A percentile compares a stretch with the other conserved stretches of the same genome.
phyloP scores from a whole-genome alignment of 805 yeast species.

The Candida namnaoensis region DNA sequence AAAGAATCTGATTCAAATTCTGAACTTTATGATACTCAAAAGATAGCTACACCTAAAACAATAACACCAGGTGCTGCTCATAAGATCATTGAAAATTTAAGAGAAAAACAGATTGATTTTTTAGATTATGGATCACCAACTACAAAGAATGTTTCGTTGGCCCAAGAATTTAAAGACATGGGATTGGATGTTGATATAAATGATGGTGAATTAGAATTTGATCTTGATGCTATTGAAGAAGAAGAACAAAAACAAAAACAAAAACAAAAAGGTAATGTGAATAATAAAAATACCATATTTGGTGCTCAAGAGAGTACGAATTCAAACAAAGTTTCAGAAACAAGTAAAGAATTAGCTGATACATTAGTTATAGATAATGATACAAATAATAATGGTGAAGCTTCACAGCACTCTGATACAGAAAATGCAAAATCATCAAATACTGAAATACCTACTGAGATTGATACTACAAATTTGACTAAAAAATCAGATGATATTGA shows the following conservation, averaged over 20 bases:
- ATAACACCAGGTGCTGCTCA: not conserved
- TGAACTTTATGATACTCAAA: too few relatives aligned
- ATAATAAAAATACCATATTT: too few relatives aligned
- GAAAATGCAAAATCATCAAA: not conserved
- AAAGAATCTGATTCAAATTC: too few relatives aligned
- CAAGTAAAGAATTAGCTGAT: not conserved
- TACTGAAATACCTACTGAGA: conserved; percentile 2
- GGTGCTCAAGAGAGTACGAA: not conserved
- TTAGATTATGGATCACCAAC: not conserved
- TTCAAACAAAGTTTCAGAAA: too few relatives aligned
- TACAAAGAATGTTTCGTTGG: too few relatives aligned
- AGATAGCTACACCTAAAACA: not conserved
- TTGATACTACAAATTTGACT: conserved; percentile 1
- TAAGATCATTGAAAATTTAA: too few relatives aligned
- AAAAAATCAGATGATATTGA: not conserved
- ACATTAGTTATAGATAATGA: not conserved
- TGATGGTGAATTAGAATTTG: not conserved
- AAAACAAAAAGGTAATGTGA: not conserved
- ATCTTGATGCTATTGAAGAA: not conserved
- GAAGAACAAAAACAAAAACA: not conserved
- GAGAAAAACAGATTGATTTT: not conserved
- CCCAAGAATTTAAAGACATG: too few relatives aligned
- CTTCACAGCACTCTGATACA: conserved; percentile 2
- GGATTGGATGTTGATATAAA: not conserved
- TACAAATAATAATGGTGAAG: conserved; percentile 6